phyloP scores from a whole-genome alignment of 2,329 filamentous ascomycete genomes.

The Ophiostoma pallidulum region DNA sequence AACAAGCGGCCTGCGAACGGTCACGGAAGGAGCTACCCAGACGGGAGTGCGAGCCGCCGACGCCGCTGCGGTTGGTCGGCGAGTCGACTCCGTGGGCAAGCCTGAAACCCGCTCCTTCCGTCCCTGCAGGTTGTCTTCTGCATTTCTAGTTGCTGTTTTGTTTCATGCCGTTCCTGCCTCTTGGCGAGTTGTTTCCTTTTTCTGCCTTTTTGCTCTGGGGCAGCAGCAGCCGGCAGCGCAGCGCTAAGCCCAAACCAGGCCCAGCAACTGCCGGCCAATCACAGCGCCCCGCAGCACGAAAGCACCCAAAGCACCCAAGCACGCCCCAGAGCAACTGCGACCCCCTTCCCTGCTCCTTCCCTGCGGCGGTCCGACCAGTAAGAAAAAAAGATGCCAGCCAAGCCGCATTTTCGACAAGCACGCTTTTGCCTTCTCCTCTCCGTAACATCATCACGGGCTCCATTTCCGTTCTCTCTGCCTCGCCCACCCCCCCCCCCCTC shows the following conservation, averaged over 20 bases:
- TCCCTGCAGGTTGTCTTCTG: background rate
- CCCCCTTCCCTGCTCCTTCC: slow-evolving; percentile 2
- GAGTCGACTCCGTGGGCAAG: too few species aligned
- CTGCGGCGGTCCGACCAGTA: slow-evolving; percentile 10
- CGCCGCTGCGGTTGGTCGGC: too few species aligned
- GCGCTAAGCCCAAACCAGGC: slow-evolving; percentile 13
- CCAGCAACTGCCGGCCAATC: slow-evolving; percentile 9
- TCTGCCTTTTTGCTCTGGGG: background rate
- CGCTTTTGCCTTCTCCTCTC: slow-evolving; percentile 4
- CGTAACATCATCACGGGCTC: slow-evolving; percentile 6
- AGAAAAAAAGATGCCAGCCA: slow-evolving; percentile 13
- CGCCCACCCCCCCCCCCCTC: too few species aligned
- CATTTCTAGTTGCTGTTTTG: too few species aligned
- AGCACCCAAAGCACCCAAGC: background rate
- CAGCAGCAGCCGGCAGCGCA: too few species aligned
- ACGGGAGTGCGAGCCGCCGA: too few species aligned
- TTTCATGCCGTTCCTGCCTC: too few species aligned
- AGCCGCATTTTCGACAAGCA: slow-evolving; percentile 17
- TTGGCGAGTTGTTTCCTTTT: background rate
- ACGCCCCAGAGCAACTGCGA: background rate
- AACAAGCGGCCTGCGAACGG: too few species aligned
- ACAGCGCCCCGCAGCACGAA: background rate
- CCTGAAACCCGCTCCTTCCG: too few species aligned
- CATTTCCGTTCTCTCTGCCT: background rate
- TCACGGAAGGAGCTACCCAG: too few species aligned